Evolutionary conservation across 2,329 filamentous ascomycete genomes (phyloP).

Genomic region (Venturia aucupariae): DNA sequence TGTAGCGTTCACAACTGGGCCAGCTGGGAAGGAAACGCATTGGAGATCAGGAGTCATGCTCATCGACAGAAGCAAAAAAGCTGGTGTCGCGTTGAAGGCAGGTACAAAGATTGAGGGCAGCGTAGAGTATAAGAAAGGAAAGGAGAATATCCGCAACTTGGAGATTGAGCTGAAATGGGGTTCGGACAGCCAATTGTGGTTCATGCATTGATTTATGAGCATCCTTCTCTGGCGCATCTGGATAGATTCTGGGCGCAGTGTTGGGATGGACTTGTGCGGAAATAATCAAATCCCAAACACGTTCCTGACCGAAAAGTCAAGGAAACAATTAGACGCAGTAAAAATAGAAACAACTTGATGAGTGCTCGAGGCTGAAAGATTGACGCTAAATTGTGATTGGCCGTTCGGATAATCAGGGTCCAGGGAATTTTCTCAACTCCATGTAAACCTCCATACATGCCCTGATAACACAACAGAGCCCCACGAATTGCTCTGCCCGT

Average conservation of each 20-base stretch:
- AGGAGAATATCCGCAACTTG: constrained; percentile 30
- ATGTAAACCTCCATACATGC: not conserved
- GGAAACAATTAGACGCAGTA: not conserved
- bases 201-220: not conserved
- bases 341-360: not conserved
- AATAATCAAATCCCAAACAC: no score
- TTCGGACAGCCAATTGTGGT: constrained; percentile 1
- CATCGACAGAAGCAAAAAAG: constrained; percentile 48
- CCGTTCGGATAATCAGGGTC: not conserved
- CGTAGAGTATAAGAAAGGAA: constrained; percentile 60
- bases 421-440: not conserved
- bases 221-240: not conserved
- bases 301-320: not conserved
- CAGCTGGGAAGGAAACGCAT: constrained; percentile 67
- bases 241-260: not conserved
- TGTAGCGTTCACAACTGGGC: constrained; percentile 84
- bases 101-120: constrained; percentile 55
- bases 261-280: no score
- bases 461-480: not conserved
- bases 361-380: not conserved
- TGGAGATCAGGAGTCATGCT: constrained; percentile 81
- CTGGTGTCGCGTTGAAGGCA: constrained; percentile 38
- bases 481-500: not conserved
- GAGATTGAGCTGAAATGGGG: constrained; percentile 32
- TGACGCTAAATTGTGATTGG: not conserved